A percentile compares a stretch with the other conserved stretches of the same genome.
phyloP scores from a whole-genome alignment of 345 rosid species.

The Nephelium lappaceum region DNA sequence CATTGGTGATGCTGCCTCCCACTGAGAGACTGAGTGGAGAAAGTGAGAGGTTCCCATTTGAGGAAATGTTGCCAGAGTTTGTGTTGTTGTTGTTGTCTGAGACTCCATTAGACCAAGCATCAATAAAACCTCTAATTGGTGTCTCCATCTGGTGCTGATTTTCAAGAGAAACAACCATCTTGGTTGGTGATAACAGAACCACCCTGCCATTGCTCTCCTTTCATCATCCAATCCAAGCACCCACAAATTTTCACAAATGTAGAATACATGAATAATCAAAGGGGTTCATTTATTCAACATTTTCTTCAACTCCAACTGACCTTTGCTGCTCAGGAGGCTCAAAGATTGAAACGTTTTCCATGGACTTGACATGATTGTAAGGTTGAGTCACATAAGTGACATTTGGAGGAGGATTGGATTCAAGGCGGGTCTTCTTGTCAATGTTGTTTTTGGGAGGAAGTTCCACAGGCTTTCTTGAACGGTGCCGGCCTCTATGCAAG shows the following conservation, averaged over 20 bases:
- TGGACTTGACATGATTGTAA: slow-evolving; percentile 17
- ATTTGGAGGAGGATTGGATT: slow-evolving; percentile 1
- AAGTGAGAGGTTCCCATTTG: slow-evolving; percentile 39
- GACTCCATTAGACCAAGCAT: slow-evolving; percentile 56
- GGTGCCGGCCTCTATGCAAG: slow-evolving; percentile 85
- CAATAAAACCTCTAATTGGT: slow-evolving; percentile 48
- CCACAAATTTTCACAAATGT: slow-evolving; percentile 19
- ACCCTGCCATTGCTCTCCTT: slow-evolving; percentile 35
- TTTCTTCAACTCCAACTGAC: slow-evolving; percentile 16
- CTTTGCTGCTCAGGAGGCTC: slow-evolving; percentile 34
- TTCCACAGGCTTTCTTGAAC: slow-evolving; percentile 99
- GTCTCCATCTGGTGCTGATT: slow-evolving; percentile 14
- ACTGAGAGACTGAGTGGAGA: slow-evolving; percentile 56
- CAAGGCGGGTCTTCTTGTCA: slow-evolving; percentile 36
- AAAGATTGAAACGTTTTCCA: slow-evolving; percentile 23
- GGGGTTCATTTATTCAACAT: not conserved
- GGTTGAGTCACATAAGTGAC: slow-evolving; percentile 3
- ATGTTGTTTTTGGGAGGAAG: slow-evolving; percentile 31
- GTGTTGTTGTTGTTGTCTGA: slow-evolving; percentile 31
- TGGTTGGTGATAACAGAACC: slow-evolving; percentile 21
- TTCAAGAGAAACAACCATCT: slow-evolving; percentile 26
- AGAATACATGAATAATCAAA: too few species aligned
- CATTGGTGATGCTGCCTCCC: slow-evolving; percentile 44
- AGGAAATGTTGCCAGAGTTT: slow-evolving; percentile 32
- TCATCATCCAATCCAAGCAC: slow-evolving; percentile 43